A percentile compares a stretch with the other conserved stretches of the same genome.
Conservation (phyloP, 257 asterid species). For the Plectranthus barbatus region DNA sequence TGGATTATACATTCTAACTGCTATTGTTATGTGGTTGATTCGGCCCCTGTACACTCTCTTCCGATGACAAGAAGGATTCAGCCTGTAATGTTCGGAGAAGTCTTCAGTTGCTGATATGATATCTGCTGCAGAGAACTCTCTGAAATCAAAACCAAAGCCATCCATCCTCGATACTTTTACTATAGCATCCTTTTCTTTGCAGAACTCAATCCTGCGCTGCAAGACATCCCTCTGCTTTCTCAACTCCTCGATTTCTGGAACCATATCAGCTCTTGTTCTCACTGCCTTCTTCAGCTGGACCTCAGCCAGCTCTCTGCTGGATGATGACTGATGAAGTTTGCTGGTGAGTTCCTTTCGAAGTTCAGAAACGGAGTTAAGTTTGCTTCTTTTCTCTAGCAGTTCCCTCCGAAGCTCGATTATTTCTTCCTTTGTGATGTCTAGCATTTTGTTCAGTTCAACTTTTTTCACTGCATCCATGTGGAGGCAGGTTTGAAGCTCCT, state of each 20-base stretch:
- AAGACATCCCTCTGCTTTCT: constrained; percentile 44
- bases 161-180: constrained; percentile 20
- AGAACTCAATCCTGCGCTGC: constrained; percentile 54
- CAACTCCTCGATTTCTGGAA: constrained; percentile 45
- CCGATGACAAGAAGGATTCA: constrained; percentile 38
- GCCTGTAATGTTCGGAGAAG: constrained; percentile 38
- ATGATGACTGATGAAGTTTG: constrained; percentile 40
- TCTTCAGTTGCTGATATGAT: constrained; percentile 51
- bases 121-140: constrained; percentile 49
- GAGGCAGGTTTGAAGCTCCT: constrained; percentile 32
- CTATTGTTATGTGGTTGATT: constrained; percentile 35
- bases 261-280: constrained; percentile 30
- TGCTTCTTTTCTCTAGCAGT: constrained; percentile 40
- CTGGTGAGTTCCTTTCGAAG: constrained; percentile 46
- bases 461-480: constrained; percentile 26
- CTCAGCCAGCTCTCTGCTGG: constrained; percentile 36
- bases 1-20: constrained; percentile 33
- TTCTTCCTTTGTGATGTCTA: constrained; percentile 34
- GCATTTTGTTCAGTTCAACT: constrained; percentile 29
- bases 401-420: constrained; percentile 32
- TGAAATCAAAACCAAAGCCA: constrained; percentile 26
- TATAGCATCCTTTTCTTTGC: constrained; percentile 54
- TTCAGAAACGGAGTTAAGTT: constrained; percentile 39
- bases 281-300: constrained; percentile 42
- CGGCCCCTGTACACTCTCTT: constrained; percentile 43